phyloP scores from a whole-genome alignment of 345 rosid species.

The Cardiospermum halicacabum region DNA sequence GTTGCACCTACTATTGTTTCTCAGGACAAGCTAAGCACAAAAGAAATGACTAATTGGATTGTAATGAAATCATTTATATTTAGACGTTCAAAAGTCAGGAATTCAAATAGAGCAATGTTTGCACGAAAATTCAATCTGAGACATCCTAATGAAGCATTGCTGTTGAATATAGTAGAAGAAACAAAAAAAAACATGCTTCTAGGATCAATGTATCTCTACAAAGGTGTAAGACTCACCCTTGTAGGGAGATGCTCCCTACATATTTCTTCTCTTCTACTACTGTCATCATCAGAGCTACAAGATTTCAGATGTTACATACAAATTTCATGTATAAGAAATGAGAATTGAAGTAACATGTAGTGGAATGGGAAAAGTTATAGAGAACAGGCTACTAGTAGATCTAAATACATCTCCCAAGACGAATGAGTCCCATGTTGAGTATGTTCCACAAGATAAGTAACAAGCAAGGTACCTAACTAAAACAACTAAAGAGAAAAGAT shows the following conservation, averaged over 20 bases:
- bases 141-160: not conserved
- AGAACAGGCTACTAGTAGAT: not conserved
- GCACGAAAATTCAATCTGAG: not conserved
- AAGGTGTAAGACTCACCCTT: constrained; percentile 1
- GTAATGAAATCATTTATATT: not conserved
- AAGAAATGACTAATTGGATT: not conserved
- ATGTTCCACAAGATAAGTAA: not conserved
- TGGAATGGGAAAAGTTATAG: not conserved
- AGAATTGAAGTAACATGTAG: not conserved
- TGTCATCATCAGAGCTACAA: constrained; percentile 4
- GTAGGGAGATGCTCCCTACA: constrained; percentile 2
- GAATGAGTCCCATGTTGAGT: not conserved
- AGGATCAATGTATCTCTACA: constrained; percentile 1
- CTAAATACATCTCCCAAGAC: not conserved
- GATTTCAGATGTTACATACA: not conserved
- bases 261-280: not conserved
- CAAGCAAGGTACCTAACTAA: not conserved
- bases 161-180: not conserved
- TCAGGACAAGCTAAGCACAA: not conserved
- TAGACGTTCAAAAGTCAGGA: not conserved
- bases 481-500: not conserved
- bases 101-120: not conserved
- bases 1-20: not conserved
- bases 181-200: not conserved
- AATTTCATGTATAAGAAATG: not conserved